phyloP scores from a whole-genome alignment of 1,284 basidiomycete genomes.

The Stygiomarasmius scandens region DNA sequence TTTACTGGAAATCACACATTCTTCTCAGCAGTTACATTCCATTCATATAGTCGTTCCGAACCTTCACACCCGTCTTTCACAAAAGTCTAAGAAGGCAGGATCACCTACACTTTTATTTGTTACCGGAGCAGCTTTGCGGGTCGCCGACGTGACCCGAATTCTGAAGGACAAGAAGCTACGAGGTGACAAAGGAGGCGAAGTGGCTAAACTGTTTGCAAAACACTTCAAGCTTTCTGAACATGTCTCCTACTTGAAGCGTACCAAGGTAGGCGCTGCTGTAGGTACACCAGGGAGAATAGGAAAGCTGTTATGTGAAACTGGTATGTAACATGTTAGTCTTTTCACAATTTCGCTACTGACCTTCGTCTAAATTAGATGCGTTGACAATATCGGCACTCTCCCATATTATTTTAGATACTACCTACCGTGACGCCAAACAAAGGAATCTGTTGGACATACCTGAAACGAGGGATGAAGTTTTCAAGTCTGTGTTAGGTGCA shows the following conservation, averaged over 20 bases:
- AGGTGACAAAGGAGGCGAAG: constrained; percentile 79
- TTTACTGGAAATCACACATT: neutral
- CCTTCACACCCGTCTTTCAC: constrained; percentile 67
- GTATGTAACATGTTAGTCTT: constrained; percentile 45
- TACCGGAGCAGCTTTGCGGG: constrained; percentile 77
- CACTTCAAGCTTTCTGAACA: constrained; percentile 86
- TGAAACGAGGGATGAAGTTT: constrained; percentile 81
- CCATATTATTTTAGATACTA: constrained; percentile 79
- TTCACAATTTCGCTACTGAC: neutral
- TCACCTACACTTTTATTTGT: constrained; percentile 80
- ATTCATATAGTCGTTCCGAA: constrained; percentile 59
- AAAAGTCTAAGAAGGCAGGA: constrained; percentile 72
- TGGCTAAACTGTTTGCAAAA: constrained; percentile 85
- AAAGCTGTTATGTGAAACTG: constrained; percentile 76
- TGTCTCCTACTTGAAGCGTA: constrained; percentile 71
- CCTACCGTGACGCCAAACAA: constrained; percentile 73
- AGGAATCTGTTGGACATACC: constrained; percentile 77
- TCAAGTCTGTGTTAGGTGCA: constrained; percentile 69
- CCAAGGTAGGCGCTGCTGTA: constrained; percentile 76
- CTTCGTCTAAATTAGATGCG: constrained; percentile 50
- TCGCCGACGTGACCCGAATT: constrained; percentile 73
- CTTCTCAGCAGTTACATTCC: constrained; percentile 5
- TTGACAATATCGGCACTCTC: constrained; percentile 71
- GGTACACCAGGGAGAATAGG: constrained; percentile 84
- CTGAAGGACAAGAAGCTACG: constrained; percentile 69